Base-by-base conservation (phyloP, 768 basidiomycete genomes). In the Xerocomellus intermedius region DNA sequence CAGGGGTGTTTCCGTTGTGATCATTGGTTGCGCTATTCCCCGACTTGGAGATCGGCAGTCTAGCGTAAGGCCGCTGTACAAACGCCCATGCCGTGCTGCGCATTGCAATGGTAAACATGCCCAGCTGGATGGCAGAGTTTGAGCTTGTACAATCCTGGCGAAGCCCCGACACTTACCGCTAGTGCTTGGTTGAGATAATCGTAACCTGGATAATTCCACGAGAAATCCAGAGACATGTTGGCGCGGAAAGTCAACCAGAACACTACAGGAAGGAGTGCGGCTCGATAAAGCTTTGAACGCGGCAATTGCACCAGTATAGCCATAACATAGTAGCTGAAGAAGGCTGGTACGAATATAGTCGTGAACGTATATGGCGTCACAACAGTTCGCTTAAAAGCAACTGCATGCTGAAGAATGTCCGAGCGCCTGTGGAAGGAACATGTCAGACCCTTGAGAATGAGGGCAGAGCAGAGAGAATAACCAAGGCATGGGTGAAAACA, bases 231-330 rank as follows among this genome's bases (percentile, higher is more conserved):
- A n/a, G 58, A 52, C 45, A 56, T 49, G 14, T 69, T 67, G 4
- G 77, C 75, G 14, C 77, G 73, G 50, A 77, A 79, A 17, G 76
- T 64, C 8, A 67, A 52, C 71, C 75, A 79, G 30, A 81, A 63
- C 5, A 81, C 76, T 13, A 80, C 55, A 3, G 82, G 82, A 26
- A 85, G 73, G 35, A 84, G 57, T 13, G 79, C 77, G 32, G 76
- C 54, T 43, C 82, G 78, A 52, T 78, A 64, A 4, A 69, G 44
- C 42, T 69, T 67, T 1, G 83, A 82, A 32, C 67, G 68, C 0
- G 79, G 79, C 14, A 77, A 63, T 37, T 81, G 71, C 8, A 84
- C 80, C 46, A 86, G 74, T 33, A 82, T 64, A 13, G 83, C 83
- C 50, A 80, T 79, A 12, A 62, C 67, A 71, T 80, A 82, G 66